Evolutionary conservation across 2,329 filamentous ascomycete genomes (phyloP).

Genomic region (Talaromyces sp.): DNA sequence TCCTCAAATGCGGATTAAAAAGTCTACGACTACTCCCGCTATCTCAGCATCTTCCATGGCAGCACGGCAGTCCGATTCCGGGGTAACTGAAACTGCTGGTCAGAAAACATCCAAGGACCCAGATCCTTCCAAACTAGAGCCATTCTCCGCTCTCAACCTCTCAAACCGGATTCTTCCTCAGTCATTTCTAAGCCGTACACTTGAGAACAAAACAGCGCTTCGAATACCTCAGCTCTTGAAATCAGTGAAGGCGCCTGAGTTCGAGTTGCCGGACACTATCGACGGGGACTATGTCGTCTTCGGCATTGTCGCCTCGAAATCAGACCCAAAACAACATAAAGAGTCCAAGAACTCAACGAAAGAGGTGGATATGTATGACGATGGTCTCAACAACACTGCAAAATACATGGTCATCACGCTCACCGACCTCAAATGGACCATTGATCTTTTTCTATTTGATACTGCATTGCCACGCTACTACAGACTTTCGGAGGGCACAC

Average conservation of each 20-base stretch:
- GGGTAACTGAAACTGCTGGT: conserved; percentile 19
- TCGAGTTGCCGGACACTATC: conserved; percentile 65
- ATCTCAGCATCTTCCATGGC: conserved; percentile 15
- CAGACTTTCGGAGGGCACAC: conserved; percentile 86
- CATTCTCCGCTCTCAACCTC: conserved; percentile 79
- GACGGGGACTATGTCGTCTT: conserved; percentile 88
- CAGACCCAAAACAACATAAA: conserved; percentile 64
- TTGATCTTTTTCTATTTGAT: conserved; percentile 89
- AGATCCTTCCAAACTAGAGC: conserved; percentile 66
- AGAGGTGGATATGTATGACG: conserved; percentile 43
- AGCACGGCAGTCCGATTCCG: conserved; percentile 10
- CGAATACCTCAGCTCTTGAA: conserved; percentile 75
- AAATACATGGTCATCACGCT: conserved; percentile 93
- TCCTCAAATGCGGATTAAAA: conserved; percentile 26
- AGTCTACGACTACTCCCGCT: conserved; percentile 33
- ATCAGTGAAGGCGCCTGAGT: conserved; percentile 75
- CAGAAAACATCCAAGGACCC: conserved; percentile 31
- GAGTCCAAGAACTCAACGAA: conserved; percentile 38
- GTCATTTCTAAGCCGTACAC: conserved; percentile 67
- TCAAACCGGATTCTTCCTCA: conserved; percentile 80
- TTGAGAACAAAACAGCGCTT: conserved; percentile 72
- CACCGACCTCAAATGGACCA: conserved; percentile 81
- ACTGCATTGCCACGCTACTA: conserved; percentile 88
- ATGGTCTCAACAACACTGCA: conserved; percentile 54
- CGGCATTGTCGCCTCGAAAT: conserved; percentile 82